Percentiles rank a stretch among this genome's conserved stretches.
phyloP scores from a whole-genome alignment of 2,329 filamentous ascomycete genomes.

The Colletotrichum endophyticum region DNA sequence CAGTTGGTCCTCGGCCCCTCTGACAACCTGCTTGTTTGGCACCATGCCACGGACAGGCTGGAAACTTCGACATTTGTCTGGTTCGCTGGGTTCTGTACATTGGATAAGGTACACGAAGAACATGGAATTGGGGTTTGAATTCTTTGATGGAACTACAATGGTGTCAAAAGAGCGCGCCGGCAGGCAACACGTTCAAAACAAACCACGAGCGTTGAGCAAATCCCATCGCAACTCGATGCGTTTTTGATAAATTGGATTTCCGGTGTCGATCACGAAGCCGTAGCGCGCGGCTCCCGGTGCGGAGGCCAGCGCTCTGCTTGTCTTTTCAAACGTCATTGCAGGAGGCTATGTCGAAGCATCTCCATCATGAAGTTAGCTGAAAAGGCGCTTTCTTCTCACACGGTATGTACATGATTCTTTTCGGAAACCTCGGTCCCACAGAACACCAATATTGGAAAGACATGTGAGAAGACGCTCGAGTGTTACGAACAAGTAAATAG shows the following conservation, averaged over 20 bases:
- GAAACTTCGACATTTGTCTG: not conserved
- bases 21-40: not conserved
- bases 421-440: not conserved
- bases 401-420: not conserved
- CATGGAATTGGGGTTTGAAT: not conserved
- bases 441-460: not conserved
- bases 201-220: not conserved
- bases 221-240: not conserved
- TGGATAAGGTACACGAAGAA: not conserved
- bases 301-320: not conserved
- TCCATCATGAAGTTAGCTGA: not conserved
- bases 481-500: not conserved
- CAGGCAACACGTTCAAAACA: not conserved
- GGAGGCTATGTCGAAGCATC: not conserved
- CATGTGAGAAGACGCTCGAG: not conserved
- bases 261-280: not conserved
- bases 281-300: not conserved
- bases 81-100: not conserved
- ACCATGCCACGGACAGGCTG: not conserved
- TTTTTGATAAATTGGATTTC: not conserved
- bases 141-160: not conserved
- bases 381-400: not conserved
- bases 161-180: not conserved
- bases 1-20: not conserved
- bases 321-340: not conserved